These are phyloP conservation scores for Hymenoscyphus occultus DNA, from an alignment of 2,329 filamentous ascomycete genomes.

Conservation along the genomic window DNA sequence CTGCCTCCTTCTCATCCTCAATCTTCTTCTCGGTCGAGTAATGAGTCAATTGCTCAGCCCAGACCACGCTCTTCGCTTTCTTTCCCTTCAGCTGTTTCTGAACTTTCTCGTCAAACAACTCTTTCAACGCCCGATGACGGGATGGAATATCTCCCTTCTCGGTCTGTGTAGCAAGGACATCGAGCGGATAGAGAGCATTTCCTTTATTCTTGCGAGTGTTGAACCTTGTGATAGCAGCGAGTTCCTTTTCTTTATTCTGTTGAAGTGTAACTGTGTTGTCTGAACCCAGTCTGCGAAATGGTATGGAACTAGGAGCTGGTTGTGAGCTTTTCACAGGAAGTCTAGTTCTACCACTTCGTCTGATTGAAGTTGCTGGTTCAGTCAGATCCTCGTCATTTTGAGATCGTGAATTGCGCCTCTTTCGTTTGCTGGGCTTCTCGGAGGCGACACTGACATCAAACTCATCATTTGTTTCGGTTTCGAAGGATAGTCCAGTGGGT, in stretches of 20 bases:
- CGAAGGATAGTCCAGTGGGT: constrained; percentile 23
- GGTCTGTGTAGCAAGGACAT: constrained; percentile 36
- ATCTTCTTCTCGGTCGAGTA: constrained; percentile 30
- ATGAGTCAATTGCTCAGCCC: constrained; percentile 35
- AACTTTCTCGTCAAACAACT: constrained; percentile 36
- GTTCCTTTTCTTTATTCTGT: constrained; percentile 42
- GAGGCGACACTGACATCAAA: constrained; percentile 26
- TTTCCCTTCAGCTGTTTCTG: constrained; percentile 31
- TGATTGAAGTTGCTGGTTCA: constrained; percentile 24
- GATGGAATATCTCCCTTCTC: constrained; percentile 41
- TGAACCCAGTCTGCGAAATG: constrained; percentile 32
- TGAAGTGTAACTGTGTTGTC: constrained; percentile 32
- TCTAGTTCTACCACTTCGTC: constrained; percentile 35
- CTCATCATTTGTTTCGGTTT: constrained; percentile 21
- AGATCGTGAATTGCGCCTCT: constrained; percentile 17
- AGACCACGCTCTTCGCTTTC: constrained; percentile 32
- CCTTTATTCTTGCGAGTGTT: constrained; percentile 48
- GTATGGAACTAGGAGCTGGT: constrained; percentile 34
- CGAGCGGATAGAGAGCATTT: constrained; percentile 36
- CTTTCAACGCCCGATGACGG: constrained; percentile 37
- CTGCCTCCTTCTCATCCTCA: constrained; percentile 25
- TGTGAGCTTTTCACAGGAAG: constrained; percentile 29
- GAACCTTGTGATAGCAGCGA: constrained; percentile 42
- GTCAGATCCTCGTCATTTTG: constrained; percentile 21
- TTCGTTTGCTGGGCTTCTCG: constrained; percentile 24